Percentiles rank a stretch among this genome's conserved stretches.
Conservation (phyloP, 2,329 filamentous ascomycete species). For the Fusarium scirpi region DNA sequence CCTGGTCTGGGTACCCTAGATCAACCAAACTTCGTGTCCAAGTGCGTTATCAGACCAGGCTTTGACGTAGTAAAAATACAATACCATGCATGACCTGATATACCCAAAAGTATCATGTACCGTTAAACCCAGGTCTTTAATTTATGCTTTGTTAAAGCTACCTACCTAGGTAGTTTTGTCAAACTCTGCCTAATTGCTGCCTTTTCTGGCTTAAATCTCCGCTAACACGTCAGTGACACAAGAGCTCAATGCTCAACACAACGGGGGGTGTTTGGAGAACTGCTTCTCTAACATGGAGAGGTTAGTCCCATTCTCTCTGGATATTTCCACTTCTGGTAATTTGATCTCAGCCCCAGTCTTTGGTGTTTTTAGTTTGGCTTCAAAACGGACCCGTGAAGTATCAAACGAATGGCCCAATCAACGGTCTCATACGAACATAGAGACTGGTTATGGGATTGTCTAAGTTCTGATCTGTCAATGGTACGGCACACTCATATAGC, state of each 20-base stretch:
- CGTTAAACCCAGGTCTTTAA: constrained; percentile 15
- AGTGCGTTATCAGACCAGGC: neutral
- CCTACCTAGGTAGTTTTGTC: too few relatives aligned
- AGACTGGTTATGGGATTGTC: too few relatives aligned
- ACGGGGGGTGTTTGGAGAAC: constrained; percentile 18
- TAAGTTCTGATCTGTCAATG: too few relatives aligned
- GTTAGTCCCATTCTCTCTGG: constrained; percentile 25
- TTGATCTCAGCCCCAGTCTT: neutral
- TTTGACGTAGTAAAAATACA: neutral
- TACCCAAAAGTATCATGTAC: neutral
- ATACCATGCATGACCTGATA: constrained; percentile 16
- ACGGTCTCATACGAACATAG: neutral
- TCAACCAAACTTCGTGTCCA: neutral
- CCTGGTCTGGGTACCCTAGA: constrained; percentile 20
- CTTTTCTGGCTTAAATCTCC: constrained; percentile 16
- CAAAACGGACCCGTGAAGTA: neutral
- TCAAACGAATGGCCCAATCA: neutral
- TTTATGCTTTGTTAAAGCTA: constrained; percentile 3
- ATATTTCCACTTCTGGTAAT: constrained; percentile 38
- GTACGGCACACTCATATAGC: too few relatives aligned
- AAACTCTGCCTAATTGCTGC: constrained; percentile 30
- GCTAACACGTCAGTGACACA: constrained; percentile 21
- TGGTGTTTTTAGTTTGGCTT: neutral
- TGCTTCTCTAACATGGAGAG: neutral
- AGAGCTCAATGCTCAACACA: constrained; percentile 11